Evolutionary conservation across 352 stramenopile genomes (phyloP), one percentile per base, ranked within the genome.

Genomic region (Pythium dissotocum): DNA sequence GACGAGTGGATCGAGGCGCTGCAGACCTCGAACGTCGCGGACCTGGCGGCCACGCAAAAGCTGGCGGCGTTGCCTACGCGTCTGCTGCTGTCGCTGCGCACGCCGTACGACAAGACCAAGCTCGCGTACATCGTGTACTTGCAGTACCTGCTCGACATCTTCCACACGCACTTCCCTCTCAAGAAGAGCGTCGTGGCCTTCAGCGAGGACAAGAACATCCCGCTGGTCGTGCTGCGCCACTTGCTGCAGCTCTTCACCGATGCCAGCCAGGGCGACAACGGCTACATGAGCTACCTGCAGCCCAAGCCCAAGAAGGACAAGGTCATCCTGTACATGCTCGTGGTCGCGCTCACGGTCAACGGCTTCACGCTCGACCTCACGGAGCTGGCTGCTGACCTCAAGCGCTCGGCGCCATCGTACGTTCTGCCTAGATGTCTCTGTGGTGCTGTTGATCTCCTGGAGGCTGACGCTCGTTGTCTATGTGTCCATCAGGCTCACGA

Each of bases 271-370:
- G 69, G 64, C 65, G 67, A 73, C 32, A 84, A 73, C 58, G 85
- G 87, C 35, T 70, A 83, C 70, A 83, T 72, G 64, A 84, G 71
- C 72, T 93, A 92, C 73, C 61, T 88, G 35, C 82, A 91, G 70
- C 79, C 87, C 46, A 95, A 95, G 75, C 63, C 76, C 12, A 80
- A 85, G 65, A 93, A 93, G 69, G 87, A 95, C 71, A 91, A 95
- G 77, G 73, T 93, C 52, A 77, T 88, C 38, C 58, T 95, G 21
- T 83, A 91, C 71, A 72, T 95, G 69, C 70, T 95, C 26, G 81
- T 90, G 48, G 74, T 93, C 24, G 87, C 84, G 51, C 73, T 95
- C 32, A 93, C 83, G 18, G 61, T 92, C 24, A 91, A 89, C 70
- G 71, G 67, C 51, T 95, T 91, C 71, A 91, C 72, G 30, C 70